phyloP scores from a whole-genome alignment of 2,329 filamentous ascomycete genomes.

The Calonectria naviculata region DNA sequence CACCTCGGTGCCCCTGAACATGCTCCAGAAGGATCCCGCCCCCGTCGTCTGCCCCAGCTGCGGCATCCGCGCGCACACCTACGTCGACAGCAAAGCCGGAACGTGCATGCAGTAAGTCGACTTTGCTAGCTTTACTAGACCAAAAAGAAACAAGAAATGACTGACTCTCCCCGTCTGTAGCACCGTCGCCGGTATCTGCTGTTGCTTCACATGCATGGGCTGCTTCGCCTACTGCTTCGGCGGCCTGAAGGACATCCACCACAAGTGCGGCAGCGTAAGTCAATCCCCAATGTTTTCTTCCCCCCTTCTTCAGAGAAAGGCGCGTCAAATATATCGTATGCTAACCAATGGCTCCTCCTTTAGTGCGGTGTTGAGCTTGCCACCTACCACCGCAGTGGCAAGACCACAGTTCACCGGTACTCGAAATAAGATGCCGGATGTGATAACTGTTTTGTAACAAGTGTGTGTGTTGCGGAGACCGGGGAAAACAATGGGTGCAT shows the following conservation, averaged over 20 bases:
- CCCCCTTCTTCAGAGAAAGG: neutral
- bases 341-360: neutral
- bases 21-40: slow-evolving; percentile 25
- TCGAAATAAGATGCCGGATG: slow-evolving; percentile 5
- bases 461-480: neutral
- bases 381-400: slow-evolving; percentile 33
- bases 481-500: slow-evolving; percentile 1
- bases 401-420: slow-evolving; percentile 30
- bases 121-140: fast-evolving
- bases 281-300: neutral
- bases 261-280: slow-evolving; percentile 35
- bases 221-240: slow-evolving; percentile 34
- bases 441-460: neutral
- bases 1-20: too few relatives aligned
- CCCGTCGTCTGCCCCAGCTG: slow-evolving; percentile 34
- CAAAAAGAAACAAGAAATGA: neutral
- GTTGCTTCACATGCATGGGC: slow-evolving; percentile 31
- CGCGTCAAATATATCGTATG: neutral
- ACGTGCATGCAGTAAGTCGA: slow-evolving; percentile 30
- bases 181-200: slow-evolving; percentile 30
- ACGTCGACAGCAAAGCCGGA: slow-evolving; percentile 20
- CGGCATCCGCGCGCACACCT: slow-evolving; percentile 19
- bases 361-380: slow-evolving; percentile 35
- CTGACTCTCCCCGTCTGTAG: slow-evolving; percentile 11
- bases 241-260: slow-evolving; percentile 34